Evolutionary conservation across 768 basidiomycete species (phyloP).

Genomic region (Collybia sordida): DNA sequence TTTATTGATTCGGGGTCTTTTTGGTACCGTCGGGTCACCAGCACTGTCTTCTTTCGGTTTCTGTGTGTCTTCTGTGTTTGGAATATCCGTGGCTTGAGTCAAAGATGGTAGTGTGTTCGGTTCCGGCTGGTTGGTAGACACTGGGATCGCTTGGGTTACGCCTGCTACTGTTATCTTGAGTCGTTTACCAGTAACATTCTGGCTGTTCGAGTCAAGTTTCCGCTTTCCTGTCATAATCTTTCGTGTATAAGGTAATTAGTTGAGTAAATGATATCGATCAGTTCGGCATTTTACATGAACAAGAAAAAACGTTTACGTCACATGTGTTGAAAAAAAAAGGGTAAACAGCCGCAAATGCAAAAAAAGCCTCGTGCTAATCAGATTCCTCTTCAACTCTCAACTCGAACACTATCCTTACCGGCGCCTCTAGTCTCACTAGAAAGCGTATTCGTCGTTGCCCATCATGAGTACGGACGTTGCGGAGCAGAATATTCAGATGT

Average conservation of each 20-base stretch:
- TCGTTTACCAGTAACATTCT: conserved; percentile 25
- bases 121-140: not conserved
- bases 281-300: conserved; percentile 7
- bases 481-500: conserved; percentile 96
- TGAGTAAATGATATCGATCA: conserved; percentile 5
- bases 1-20: conserved; percentile 49
- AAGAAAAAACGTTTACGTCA: conserved; percentile 7
- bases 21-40: conserved; percentile 10
- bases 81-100: not conserved
- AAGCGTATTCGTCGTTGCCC: conserved; percentile 35
- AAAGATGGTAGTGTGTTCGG: not conserved
- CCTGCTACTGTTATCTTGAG: conserved; percentile 26
- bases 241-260: not conserved
- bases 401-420: conserved; percentile 10
- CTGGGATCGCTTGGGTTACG: conserved; percentile 8
- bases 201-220: conserved; percentile 28
- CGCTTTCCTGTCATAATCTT: conserved; percentile 32
- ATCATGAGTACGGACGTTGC: conserved; percentile 82
- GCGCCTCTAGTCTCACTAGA: conserved; percentile 26
- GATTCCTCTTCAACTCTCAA: conserved; percentile 22
- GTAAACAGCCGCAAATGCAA: conserved; percentile 21
- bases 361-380: conserved; percentile 17
- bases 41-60: not conserved
- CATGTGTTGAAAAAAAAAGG: conserved; percentile 7
- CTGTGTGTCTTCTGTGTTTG: not conserved